phyloP scores from a whole-genome alignment of 371 early-diverging fungal genomes.

The Mucor plumbeus region DNA sequence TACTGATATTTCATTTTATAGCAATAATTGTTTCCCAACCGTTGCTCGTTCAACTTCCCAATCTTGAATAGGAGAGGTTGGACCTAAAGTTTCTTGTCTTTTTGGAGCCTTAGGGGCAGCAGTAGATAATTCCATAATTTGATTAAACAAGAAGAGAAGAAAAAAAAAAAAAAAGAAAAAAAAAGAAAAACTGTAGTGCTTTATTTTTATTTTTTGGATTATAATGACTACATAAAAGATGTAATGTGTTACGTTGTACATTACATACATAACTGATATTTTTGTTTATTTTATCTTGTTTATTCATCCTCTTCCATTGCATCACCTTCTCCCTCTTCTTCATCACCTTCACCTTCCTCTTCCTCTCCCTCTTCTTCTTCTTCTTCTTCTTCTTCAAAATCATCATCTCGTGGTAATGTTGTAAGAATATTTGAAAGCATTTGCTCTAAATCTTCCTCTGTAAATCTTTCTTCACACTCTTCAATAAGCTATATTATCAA shows the following conservation, averaged over 20 bases:
- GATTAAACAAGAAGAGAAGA: slow-evolving; percentile 1
- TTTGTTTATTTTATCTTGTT: not conserved
- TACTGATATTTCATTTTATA: not conserved
- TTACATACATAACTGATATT: not conserved
- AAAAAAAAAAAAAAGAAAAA: slow-evolving; percentile 11
- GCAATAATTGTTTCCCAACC: slow-evolving; percentile 15
- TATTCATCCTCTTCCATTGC: slow-evolving; percentile 11
- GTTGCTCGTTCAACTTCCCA: slow-evolving; percentile 48
- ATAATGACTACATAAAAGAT: not conserved
- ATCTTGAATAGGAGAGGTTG: slow-evolving; percentile 38
- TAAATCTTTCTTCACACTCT: slow-evolving; percentile 68
- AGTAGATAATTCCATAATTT: slow-evolving; percentile 20
- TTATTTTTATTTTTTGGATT: not conserved
- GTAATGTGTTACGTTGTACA: slow-evolving; percentile 24
- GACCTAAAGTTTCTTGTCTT: slow-evolving; percentile 36
- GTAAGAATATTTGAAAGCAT: slow-evolving; percentile 41
- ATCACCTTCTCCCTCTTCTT: slow-evolving; percentile 40
- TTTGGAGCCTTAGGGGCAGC: slow-evolving; percentile 22
- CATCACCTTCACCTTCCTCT: slow-evolving; percentile 28
- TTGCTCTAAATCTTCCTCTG: slow-evolving; percentile 51
- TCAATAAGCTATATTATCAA: slow-evolving; percentile 57
- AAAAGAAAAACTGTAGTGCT: not conserved
- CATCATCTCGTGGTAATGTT: slow-evolving; percentile 54
- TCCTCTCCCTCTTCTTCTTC: slow-evolving; percentile 36
- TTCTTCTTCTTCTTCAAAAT: slow-evolving; percentile 46